These are phyloP conservation scores for Castanea crenata DNA, from an alignment of 306 rosid genomes.

Conservation along the genomic window DNA sequence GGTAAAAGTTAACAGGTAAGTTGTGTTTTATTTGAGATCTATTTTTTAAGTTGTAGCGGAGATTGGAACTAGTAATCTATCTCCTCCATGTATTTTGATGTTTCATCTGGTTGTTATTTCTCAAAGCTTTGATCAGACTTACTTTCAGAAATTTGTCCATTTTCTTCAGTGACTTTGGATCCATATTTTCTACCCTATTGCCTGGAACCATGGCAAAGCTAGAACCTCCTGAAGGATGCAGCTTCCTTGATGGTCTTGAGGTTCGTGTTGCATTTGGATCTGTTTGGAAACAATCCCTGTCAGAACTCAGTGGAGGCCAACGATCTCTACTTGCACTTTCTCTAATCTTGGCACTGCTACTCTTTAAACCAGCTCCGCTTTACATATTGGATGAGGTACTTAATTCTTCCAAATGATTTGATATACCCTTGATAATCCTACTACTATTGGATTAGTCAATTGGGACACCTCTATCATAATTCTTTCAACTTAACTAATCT, in stretches of 20 bases:
- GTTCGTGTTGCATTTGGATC: conserved; percentile 96
- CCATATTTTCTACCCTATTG: conserved; percentile 87
- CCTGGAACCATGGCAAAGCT: conserved; percentile 96
- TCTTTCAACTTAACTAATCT: not conserved
- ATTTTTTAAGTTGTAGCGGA: not conserved
- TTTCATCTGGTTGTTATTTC: conserved; percentile 8
- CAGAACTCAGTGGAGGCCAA: conserved; percentile 98
- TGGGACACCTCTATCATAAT: not conserved
- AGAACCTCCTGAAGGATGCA: conserved; percentile 94
- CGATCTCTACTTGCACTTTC: conserved; percentile 97
- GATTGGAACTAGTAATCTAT: not conserved
- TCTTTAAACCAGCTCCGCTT: conserved; percentile 97
- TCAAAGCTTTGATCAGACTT: conserved; percentile 1
- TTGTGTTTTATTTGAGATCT: conserved; percentile 5
- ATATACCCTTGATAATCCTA: not conserved
- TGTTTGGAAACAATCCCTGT: conserved; percentile 97
- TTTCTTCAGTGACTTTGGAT: conserved; percentile 81
- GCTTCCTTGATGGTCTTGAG: conserved; percentile 95
- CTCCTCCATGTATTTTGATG: conserved; percentile 13
- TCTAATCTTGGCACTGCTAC: conserved; percentile 88
- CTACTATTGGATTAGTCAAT: not conserved
- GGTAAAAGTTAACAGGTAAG: conserved; percentile 84
- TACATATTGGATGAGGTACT: conserved; percentile 95
- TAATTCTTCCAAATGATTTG: conserved; percentile 1
- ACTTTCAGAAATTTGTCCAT: conserved; percentile 10